These are phyloP conservation scores for Solanum rostratum DNA, from an alignment of 257 asterid genomes.

Conservation along the genomic window DNA sequence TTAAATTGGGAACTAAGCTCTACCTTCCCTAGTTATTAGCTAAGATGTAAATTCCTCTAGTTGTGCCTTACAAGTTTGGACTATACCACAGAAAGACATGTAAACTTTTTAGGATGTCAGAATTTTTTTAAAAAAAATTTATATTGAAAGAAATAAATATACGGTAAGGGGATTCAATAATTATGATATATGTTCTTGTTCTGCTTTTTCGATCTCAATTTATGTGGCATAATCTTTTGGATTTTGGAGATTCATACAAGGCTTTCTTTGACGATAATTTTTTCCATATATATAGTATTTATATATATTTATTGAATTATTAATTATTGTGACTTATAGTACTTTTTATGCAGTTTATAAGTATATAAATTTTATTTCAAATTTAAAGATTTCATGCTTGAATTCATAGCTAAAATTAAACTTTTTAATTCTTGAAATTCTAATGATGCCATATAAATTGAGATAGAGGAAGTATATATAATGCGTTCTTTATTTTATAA, in stretches of 20 bases:
- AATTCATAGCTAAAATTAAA: neutral
- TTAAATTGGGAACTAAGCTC: neutral
- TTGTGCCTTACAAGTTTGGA: neutral
- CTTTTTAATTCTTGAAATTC: fast-evolving
- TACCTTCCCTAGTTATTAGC: neutral
- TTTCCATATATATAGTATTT: neutral
- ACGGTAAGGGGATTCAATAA: too few species aligned
- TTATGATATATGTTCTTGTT: too few species aligned
- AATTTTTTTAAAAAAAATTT: too few species aligned
- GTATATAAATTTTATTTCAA: neutral
- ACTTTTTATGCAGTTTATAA: neutral
- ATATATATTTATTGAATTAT: neutral
- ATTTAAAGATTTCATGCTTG: neutral
- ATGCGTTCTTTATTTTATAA: neutral
- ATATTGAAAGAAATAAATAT: too few species aligned
- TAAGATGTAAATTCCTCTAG: neutral
- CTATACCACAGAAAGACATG: neutral
- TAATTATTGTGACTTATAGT: neutral
- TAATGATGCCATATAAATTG: neutral
- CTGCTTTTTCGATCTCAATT: neutral
- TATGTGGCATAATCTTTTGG: neutral
- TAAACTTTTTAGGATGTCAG: too few species aligned
- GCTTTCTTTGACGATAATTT: neutral
- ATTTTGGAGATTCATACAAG: neutral
- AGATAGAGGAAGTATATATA: neutral